Evolutionary conservation across 345 rosid species (phyloP).

Genomic region (Viola odorata): DNA sequence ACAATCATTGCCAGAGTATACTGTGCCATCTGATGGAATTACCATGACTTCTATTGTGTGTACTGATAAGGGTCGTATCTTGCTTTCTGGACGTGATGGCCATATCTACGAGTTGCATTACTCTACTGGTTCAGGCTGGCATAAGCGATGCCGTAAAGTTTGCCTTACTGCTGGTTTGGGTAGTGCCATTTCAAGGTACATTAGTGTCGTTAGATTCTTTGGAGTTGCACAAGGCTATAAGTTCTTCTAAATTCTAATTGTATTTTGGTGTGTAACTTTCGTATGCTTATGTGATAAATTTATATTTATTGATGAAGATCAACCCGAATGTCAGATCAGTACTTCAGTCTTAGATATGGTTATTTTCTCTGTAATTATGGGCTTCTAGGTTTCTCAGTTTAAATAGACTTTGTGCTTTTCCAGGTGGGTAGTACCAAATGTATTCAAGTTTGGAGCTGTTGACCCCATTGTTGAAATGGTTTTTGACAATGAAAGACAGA

Average conservation of each 20-base stretch:
- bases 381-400: not conserved
- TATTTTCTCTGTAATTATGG: not conserved
- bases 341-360: too few species aligned
- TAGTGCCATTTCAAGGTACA: conserved; percentile 86
- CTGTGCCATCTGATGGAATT: conserved; percentile 84
- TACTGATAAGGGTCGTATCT: conserved; percentile 80
- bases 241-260: not conserved
- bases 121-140: conserved; percentile 88
- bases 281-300: not conserved
- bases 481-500: conserved; percentile 86
- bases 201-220: conserved; percentile 10
- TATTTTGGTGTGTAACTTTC: conserved; percentile 2
- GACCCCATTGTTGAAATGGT: conserved; percentile 92
- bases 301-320: too few species aligned
- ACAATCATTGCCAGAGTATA: conserved; percentile 86
- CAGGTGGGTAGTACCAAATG: conserved; percentile 97
- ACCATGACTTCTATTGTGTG: conserved; percentile 84
- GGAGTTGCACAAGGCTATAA: not conserved
- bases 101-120: conserved; percentile 82
- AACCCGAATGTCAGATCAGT: too few species aligned
- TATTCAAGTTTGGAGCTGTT: conserved; percentile 91
- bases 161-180: conserved; percentile 95
- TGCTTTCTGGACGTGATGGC: conserved; percentile 92
- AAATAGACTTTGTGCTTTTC: conserved; percentile 13
- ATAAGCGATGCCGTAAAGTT: conserved; percentile 83